Evolutionary conservation across 352 stramenopile genomes (phyloP).

Genomic region (Pythium periplocum): DNA sequence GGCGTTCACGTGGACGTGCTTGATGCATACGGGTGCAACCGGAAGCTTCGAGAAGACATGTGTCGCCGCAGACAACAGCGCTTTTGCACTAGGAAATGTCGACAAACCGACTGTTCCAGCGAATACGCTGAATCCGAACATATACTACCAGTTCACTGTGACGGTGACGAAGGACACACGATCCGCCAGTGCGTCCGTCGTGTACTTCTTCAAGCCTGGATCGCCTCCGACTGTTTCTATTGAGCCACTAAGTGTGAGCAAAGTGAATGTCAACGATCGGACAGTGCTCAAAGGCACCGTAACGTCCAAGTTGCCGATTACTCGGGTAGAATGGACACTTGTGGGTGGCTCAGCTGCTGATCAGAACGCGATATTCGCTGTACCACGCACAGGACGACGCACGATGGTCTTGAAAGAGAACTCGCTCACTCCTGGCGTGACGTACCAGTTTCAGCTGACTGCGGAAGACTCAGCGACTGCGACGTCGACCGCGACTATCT

Average conservation of each 20-base stretch:
- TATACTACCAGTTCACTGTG: slow-evolving; percentile 48
- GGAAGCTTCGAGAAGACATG: slow-evolving; percentile 31
- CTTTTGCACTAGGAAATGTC: slow-evolving; percentile 16
- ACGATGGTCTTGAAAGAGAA: slow-evolving; percentile 51
- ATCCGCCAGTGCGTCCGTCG: slow-evolving; percentile 23
- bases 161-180: slow-evolving; percentile 35
- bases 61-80: slow-evolving; percentile 4
- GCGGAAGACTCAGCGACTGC: slow-evolving; percentile 37
- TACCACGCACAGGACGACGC: slow-evolving; percentile 23
- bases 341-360: slow-evolving; percentile 19
- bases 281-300: slow-evolving; percentile 46
- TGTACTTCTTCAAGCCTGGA: slow-evolving; percentile 41
- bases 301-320: slow-evolving; percentile 36
- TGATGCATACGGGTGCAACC: slow-evolving; percentile 17
- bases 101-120: slow-evolving; percentile 32
- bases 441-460: slow-evolving; percentile 49
- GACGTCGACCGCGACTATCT: slow-evolving; percentile 32
- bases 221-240: slow-evolving; percentile 52
- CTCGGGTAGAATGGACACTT: slow-evolving; percentile 41
- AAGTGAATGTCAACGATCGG: slow-evolving; percentile 56
- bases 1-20: slow-evolving; percentile 36
- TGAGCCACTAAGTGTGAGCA: slow-evolving; percentile 28
- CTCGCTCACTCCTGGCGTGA: slow-evolving; percentile 29
- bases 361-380: slow-evolving; percentile 36
- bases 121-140: slow-evolving; percentile 42